phyloP scores from a whole-genome alignment of 2,329 filamentous ascomycete genomes.

The Xylaria sp. region DNA sequence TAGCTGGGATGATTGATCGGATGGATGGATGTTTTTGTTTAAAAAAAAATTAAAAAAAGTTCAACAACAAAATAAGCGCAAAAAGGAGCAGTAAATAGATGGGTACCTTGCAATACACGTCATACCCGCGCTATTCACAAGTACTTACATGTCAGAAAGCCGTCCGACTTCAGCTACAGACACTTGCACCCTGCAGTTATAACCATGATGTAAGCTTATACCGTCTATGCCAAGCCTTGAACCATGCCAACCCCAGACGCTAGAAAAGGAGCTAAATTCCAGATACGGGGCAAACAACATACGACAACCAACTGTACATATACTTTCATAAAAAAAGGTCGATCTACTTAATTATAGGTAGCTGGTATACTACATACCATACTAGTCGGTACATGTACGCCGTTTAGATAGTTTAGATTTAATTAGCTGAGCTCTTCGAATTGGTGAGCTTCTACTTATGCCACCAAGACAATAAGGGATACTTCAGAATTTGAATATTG shows the following conservation, averaged over 20 bases:
- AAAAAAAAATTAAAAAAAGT: not conserved
- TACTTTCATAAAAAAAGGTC: too few species aligned
- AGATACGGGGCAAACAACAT: slow-evolving; percentile 5
- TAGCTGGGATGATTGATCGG: not conserved
- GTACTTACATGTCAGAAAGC: not conserved
- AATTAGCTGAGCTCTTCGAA: not conserved
- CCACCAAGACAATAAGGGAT: not conserved
- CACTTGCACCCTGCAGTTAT: too few species aligned
- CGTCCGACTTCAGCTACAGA: not conserved
- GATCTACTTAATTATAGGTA: too few species aligned
- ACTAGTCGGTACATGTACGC: too few species aligned
- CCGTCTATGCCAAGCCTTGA: not conserved
- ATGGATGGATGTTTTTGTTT: not conserved
- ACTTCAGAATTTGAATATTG: not conserved
- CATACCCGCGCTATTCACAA: not conserved
- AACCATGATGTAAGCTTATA: too few species aligned
- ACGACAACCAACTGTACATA: too few species aligned
- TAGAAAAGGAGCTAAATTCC: slow-evolving; percentile 3
- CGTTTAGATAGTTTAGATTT: too few species aligned
- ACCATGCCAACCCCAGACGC: slow-evolving; percentile 14
- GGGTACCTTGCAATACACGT: not conserved
- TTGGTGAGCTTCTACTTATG: not conserved
- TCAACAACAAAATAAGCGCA: not conserved
- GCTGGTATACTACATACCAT: too few species aligned
- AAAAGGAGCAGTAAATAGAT: not conserved